Percentiles rank a stretch among this genome's conserved stretches.
These are phyloP conservation scores for Emergomyces orientalis DNA, from an alignment of 2,329 filamentous ascomycete species.

Conservation along the genomic window DNA sequence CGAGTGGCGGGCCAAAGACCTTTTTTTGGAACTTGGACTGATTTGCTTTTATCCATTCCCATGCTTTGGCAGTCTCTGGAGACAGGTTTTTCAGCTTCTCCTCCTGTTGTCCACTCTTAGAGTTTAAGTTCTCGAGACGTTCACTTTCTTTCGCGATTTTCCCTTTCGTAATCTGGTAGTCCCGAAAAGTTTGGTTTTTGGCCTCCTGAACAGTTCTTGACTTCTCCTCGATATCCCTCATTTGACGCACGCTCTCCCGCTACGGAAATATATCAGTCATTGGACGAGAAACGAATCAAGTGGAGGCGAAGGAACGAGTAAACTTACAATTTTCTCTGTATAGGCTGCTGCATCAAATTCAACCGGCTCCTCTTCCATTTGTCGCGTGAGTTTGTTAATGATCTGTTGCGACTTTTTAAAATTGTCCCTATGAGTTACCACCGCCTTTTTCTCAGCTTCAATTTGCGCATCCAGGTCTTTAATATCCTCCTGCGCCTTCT, in stretches of 20 bases:
- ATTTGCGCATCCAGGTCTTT: constrained; percentile 33
- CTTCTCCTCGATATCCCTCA: constrained; percentile 30
- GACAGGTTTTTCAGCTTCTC: constrained; percentile 54
- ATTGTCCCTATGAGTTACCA: constrained; percentile 45
- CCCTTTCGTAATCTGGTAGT: constrained; percentile 27
- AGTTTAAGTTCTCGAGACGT: constrained; percentile 55
- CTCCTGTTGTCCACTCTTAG: constrained; percentile 64
- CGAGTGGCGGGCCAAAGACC: constrained; percentile 70
- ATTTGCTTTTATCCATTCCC: constrained; percentile 74
- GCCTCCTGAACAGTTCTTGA: constrained; percentile 37
- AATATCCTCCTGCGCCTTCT: constrained; percentile 31
- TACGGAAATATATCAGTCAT: constrained; percentile 28
- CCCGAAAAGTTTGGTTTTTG: constrained; percentile 21
- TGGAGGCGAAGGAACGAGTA: not conserved
- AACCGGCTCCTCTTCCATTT: constrained; percentile 51
- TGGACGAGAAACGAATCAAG: not conserved
- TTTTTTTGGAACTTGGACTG: constrained; percentile 59
- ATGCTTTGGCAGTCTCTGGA: constrained; percentile 58
- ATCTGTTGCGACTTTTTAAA: constrained; percentile 43
- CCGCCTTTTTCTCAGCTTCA: constrained; percentile 44
- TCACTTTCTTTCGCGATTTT: constrained; percentile 36
- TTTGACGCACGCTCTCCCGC: constrained; percentile 46
- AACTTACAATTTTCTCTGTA: constrained; percentile 61
- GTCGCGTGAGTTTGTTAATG: constrained; percentile 56
- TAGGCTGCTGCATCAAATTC: constrained; percentile 61